Evolutionary conservation across 163 green algal species (phyloP), one percentile per base, ranked within the genome.

Genomic region (Coccomyxa subellipsoidea): DNA sequence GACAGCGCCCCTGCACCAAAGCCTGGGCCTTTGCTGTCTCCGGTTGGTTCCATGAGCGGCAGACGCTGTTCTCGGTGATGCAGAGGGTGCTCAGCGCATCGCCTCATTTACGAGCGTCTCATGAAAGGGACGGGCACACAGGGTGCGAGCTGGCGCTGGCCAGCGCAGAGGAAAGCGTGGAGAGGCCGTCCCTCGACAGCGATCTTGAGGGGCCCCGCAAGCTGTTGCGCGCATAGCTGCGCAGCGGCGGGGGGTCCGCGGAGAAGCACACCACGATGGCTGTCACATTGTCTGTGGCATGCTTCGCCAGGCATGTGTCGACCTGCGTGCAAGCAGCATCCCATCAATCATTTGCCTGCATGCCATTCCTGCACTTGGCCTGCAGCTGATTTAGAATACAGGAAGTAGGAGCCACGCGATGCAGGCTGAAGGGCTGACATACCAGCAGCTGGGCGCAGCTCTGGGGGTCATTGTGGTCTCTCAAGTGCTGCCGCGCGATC

Each of bases 401-500:
- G 23, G 18, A 9, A 36, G 31, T 18, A 15, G n/a, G 1, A 7
- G n/a, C 31, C 8, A 36, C n/a, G 8, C 8, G 15, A 36, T 31
- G 12, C 12, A 10, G n/a, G 7, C 18, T 72, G 59, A 6, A 72
- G 59, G 31, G 1, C 21, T 27, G 66, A 29, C 84, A 53, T 38
- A 88, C 84, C 84, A 88, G 75, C 25, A 84, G 34, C 35, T 81
- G 73, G 59, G 77, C 80, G 71, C 81, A 85, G 37, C 54, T 34
- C 31, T 81, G 70, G 31, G 84, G 81, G 66, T 84, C 71, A 37
- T 85, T 94, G 83, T 93, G 80, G 31, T 82, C 31, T 12, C 81
- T 73, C 18, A 95, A 84, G 31, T 75, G 36, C 36, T 78, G 77
- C 2, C 91, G 83, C 39, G 90, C 88, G n/a, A 91, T 86, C n/a